Evolutionary conservation across 371 early-diverging fungal genomes (phyloP), one percentile per base, ranked within the genome.

Genomic region (Mortierella polycephala): DNA sequence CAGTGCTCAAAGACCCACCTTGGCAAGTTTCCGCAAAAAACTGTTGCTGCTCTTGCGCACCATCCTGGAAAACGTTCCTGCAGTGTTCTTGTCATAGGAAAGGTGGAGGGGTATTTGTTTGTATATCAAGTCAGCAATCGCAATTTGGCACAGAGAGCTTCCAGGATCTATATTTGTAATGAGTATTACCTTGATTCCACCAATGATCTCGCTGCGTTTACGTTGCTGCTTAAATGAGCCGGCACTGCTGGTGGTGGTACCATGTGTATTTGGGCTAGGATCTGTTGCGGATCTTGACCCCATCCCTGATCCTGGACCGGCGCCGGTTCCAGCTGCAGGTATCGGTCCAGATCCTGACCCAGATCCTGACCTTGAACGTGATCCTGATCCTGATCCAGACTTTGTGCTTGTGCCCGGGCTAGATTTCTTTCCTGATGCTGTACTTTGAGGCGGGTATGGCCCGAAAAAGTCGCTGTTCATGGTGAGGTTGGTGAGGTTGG

Each of bases 31-130:
- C 20, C 60, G 57, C 16, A 70, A 37, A 53, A 76, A 67, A 55
- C 52, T 76, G 47, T 64, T 71, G 64, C 76, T 76, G 52, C 71
- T 67, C 60, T 71, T 76, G 53, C 76, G 76, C 7, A 76, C 76
- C 59, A 76, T 76, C 30, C 76, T 45, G 12, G 67, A 57, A 39
- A 76, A 56, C 37, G 39, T 71, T 39, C 76, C 76, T 16, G 76
- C 76, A 16, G 76, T 71, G 18, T 62, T 53, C 76, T 75, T 62
- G 2, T 18, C 14, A 18, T 9, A 16, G 51, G 20, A 9, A 18
- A 51, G 51, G 20, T 1, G 46, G 13, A 46, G 2, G 1, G 11
- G 46, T 46, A 6, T 46, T 16, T 1, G 58, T 21, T 21, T 8
- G n/a, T 47, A 14, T 54, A 47, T 1, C 30, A 62, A 50, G 9